These are phyloP conservation scores for Zygotorulaspora danielsina DNA, from an alignment of 805 yeast species.

Conservation along the genomic window DNA sequence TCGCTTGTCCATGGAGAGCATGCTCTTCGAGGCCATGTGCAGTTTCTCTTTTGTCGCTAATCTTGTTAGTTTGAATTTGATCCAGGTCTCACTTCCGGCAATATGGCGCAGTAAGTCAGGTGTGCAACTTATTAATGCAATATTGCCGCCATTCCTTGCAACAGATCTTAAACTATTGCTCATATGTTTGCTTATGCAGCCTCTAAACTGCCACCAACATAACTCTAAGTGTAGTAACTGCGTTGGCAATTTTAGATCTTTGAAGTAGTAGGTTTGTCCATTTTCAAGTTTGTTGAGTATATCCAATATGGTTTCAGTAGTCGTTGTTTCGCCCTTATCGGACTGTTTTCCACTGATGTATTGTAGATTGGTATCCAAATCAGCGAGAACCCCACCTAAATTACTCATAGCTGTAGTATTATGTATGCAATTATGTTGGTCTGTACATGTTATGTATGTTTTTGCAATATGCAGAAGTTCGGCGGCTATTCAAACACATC, in stretches of 20 bases:
- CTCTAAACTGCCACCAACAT: conserved; percentile 1
- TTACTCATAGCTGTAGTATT: neutral
- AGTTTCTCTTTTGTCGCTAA: neutral
- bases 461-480: neutral
- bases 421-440: neutral
- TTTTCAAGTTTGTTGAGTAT: neutral
- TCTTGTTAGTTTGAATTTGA: conserved; percentile 1
- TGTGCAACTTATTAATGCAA: neutral
- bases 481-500: neutral
- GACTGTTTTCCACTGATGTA: neutral
- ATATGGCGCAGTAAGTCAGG: neutral
- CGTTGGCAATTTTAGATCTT: neutral
- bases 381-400: neutral
- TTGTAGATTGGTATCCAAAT: neutral
- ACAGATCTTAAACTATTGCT: neutral
- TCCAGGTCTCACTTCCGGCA: conserved; percentile 1
- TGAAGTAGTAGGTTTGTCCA: neutral
- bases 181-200: neutral
- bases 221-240: neutral
- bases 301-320: neutral
- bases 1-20: conserved; percentile 3
- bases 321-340: neutral
- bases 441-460: neutral
- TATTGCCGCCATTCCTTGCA: neutral
- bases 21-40: conserved; percentile 1